Percentiles rank a stretch among this genome's conserved stretches.
phyloP scores from a whole-genome alignment of 2,329 filamentous ascomycete genomes.

The Zymoseptoria passerinii region DNA sequence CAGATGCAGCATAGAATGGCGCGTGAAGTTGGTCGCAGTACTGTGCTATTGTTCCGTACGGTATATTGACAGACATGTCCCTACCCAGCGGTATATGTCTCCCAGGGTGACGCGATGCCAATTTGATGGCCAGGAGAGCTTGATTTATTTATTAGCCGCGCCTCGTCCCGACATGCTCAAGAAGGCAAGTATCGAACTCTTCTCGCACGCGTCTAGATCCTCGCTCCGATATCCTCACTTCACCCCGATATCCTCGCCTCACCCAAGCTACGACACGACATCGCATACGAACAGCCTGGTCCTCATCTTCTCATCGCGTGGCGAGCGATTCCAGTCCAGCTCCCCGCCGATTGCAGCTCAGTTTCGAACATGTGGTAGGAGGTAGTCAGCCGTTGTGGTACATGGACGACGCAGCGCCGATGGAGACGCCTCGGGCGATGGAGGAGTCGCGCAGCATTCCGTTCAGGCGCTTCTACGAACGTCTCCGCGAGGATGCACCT shows the following conservation, averaged over 20 bases:
- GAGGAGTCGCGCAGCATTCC: conserved; percentile 5
- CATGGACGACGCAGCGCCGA: conserved; percentile 9
- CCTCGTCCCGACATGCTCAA: neutral
- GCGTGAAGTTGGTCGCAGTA: neutral
- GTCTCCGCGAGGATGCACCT: conserved; percentile 27
- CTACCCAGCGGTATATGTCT: neutral
- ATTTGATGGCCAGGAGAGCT: neutral
- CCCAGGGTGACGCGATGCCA: neutral
- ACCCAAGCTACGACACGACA: neutral
- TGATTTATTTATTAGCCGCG: neutral
- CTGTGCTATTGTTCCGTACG: neutral
- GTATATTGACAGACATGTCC: neutral
- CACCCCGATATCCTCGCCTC: neutral
- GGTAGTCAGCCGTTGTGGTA: conserved; percentile 1
- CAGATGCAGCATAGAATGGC: neutral
- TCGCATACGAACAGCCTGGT: neutral
- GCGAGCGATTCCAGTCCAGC: neutral
- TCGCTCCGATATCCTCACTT: neutral
- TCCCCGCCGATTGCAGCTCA: neutral
- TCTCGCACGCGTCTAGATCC: neutral
- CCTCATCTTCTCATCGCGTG: neutral
- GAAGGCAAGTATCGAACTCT: neutral
- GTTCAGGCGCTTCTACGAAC: conserved; percentile 27
- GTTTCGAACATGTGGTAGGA: neutral
- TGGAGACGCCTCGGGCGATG: conserved; percentile 4